These are phyloP conservation scores for Malus hybrid DNA, from an alignment of 331 rosid species.

Conservation along the genomic window DNA sequence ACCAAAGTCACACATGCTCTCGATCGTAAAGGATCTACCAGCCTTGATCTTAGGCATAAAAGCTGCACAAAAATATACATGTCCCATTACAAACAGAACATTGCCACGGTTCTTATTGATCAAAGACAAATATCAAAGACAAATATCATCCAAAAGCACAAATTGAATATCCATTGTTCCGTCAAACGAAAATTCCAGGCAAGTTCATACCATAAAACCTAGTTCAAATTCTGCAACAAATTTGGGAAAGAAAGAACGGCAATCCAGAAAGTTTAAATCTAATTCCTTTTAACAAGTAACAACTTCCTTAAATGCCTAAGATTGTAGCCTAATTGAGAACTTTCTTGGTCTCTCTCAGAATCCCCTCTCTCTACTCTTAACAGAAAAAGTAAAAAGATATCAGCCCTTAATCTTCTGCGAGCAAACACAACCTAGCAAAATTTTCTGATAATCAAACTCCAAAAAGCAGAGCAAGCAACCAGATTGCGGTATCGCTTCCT, in stretches of 20 bases:
- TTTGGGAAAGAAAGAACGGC: background rate
- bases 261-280: background rate
- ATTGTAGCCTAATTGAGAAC: background rate
- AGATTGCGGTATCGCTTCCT: background rate
- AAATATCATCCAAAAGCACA: background rate
- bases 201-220: background rate
- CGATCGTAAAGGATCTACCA: constrained; percentile 62
- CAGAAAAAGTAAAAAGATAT: too few species aligned
- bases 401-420: background rate
- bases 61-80: constrained; percentile 42
- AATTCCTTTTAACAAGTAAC: background rate
- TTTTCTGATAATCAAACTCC: background rate
- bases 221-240: background rate
- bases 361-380: too few species aligned
- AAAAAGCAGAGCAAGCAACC: background rate
- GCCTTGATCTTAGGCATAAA: constrained; percentile 88
- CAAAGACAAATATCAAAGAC: background rate
- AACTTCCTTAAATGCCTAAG: background rate
- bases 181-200: background rate
- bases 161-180: background rate
- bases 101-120: too few species aligned
- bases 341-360: too few species aligned
- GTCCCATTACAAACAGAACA: background rate
- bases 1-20: constrained; percentile 63
- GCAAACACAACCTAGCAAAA: background rate